phyloP scores from a whole-genome alignment of 805 yeast species.

The Metschnikowia hibisci region DNA sequence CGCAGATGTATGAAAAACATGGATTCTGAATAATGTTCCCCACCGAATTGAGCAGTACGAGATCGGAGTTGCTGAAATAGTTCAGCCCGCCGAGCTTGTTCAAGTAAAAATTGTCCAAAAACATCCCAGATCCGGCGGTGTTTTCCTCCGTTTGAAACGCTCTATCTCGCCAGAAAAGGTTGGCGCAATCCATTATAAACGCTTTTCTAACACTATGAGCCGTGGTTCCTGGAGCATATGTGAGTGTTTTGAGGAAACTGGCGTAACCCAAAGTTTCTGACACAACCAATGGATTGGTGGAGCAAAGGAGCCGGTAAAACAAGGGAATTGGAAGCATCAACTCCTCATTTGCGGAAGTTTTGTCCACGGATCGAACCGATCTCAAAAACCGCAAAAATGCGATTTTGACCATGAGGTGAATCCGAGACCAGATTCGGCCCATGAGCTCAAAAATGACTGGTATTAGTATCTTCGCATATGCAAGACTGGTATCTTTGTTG shows the following conservation, averaged over 20 bases:
- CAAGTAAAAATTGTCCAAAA: constrained; percentile 31
- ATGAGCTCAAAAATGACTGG: background rate
- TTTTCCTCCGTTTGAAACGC: constrained; percentile 39
- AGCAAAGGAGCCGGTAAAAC: constrained; percentile 27
- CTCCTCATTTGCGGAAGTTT: background rate
- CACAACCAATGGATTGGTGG: constrained; percentile 41
- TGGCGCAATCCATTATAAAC: constrained; percentile 53
- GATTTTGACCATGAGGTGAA: constrained; percentile 9
- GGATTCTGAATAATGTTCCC: constrained; percentile 51
- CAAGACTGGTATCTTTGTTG: background rate
- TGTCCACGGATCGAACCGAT: background rate
- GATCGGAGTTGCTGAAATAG: constrained; percentile 29
- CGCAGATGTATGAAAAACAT: constrained; percentile 42
- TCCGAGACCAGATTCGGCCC: constrained; percentile 1
- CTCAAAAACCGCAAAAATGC: constrained; percentile 24
- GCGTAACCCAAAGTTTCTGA: constrained; percentile 47
- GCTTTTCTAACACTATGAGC: constrained; percentile 41
- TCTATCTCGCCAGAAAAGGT: constrained; percentile 53
- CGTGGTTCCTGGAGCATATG: constrained; percentile 19
- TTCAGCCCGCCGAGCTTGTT: constrained; percentile 27
- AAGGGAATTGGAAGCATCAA: constrained; percentile 1
- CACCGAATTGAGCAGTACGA: constrained; percentile 25
- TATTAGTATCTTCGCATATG: background rate
- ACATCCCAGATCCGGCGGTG: constrained; percentile 37
- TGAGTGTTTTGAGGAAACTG: constrained; percentile 34